Conservation (phyloP, 2,329 filamentous ascomycete genomes). For the Corynespora cassiicola region DNA sequence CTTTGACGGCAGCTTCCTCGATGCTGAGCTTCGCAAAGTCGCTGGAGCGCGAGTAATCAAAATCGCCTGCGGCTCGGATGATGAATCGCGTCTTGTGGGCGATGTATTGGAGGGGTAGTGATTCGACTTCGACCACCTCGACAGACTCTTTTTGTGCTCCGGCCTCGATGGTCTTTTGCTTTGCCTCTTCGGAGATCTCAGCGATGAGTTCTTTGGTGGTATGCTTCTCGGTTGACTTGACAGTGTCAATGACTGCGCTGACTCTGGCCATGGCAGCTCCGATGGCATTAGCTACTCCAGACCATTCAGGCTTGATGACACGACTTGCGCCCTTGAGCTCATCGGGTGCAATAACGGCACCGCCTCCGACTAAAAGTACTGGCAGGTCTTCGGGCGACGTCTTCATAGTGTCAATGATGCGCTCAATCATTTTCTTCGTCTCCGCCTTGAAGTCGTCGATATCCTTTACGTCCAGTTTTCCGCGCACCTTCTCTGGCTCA, state of each 20-base stretch:
- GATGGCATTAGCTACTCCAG: conserved; percentile 69
- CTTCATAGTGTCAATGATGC: conserved; percentile 67
- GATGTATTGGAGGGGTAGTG: conserved; percentile 63
- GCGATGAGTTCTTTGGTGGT: conserved; percentile 40
- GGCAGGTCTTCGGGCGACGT: conserved; percentile 65
- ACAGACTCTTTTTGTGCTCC: conserved; percentile 42
- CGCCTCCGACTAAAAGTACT: conserved; percentile 69
- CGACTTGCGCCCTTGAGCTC: conserved; percentile 62
- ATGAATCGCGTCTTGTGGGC: conserved; percentile 58
- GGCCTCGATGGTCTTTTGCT: conserved; percentile 46
- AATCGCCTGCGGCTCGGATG: conserved; percentile 63
- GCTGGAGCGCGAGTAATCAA: conserved; percentile 44
- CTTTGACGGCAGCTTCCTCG: conserved; percentile 15
- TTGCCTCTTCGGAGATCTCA: conserved; percentile 46
- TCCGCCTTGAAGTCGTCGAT: conserved; percentile 47
- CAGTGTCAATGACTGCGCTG: conserved; percentile 52
- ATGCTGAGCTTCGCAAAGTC: conserved; percentile 34
- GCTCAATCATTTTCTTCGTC: conserved; percentile 61
- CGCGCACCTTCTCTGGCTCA: conserved; percentile 44
- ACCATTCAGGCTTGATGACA: conserved; percentile 64
- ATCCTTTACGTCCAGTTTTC: conserved; percentile 41
- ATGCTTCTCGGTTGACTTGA: conserved; percentile 46
- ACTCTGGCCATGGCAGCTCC: conserved; percentile 69
- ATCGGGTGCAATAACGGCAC: conserved; percentile 64
- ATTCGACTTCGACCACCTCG: conserved; percentile 47